Conservation (phyloP, 2,329 filamentous ascomycete genomes). For the Atkinsonella hypoxylon region DNA sequence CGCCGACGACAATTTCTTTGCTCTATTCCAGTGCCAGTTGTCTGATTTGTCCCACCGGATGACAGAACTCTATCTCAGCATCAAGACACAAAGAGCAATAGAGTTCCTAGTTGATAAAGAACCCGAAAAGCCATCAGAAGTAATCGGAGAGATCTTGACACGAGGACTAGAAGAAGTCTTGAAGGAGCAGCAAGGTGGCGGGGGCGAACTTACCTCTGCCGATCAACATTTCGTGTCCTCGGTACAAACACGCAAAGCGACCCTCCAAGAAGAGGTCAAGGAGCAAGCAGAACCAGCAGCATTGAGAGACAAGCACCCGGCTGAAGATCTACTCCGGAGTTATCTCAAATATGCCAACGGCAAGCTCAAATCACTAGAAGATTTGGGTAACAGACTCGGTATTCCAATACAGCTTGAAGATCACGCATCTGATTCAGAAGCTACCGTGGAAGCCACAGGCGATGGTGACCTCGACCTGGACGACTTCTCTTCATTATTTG, state of each 20-base stretch:
- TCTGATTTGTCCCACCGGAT: constrained; percentile 31
- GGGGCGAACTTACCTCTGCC: constrained; percentile 20
- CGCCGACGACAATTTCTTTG: constrained; percentile 33
- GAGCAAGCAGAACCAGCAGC: constrained; percentile 12
- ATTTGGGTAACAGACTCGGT: constrained; percentile 23
- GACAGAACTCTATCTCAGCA: constrained; percentile 31
- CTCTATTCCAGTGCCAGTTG: constrained; percentile 30
- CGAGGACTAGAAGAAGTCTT: constrained; percentile 41
- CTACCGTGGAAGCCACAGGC: constrained; percentile 14
- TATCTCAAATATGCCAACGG: constrained; percentile 21
- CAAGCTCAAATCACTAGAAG: constrained; percentile 21
- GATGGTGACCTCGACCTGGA: constrained; percentile 26
- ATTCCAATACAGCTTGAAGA: constrained; percentile 21
- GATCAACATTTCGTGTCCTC: constrained; percentile 23
- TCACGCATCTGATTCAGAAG: constrained; percentile 15
- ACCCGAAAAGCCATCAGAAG: constrained; percentile 36
- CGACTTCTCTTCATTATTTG: constrained; percentile 30
- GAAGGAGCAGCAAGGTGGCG: constrained; percentile 18
- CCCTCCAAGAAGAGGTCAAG: constrained; percentile 19
- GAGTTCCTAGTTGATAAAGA: constrained; percentile 36
- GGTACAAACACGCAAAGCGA: constrained; percentile 21
- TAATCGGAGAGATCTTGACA: constrained; percentile 43
- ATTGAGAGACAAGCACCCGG: constrained; percentile 27
- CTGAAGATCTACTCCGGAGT: constrained; percentile 25
- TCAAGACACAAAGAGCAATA: constrained; percentile 41